Base-by-base conservation (phyloP, 2,329 filamentous ascomycete genomes). In the Beauveria caledonica region DNA sequence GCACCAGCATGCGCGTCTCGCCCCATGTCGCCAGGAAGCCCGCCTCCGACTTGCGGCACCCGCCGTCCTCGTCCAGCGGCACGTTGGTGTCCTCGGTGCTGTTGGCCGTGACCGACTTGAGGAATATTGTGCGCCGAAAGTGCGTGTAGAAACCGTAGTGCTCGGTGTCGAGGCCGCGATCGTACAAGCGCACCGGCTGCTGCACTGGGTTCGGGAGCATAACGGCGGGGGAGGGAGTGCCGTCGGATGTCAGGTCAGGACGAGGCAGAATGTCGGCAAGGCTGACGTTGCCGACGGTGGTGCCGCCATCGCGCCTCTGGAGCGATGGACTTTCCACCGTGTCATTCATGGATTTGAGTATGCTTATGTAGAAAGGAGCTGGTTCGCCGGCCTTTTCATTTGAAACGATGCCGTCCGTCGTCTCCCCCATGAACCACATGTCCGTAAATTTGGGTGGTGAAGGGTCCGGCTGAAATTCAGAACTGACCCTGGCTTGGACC, bases 61-160 rank as follows among this genome's bases (percentile, higher is more conserved):
- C 85, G 44, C 85, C 85, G 62, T 83, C 73, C 50, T 75, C 66
- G 65, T 87, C 84, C 27, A 77, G 73, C 1, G 78, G 73, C 2
- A 78, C 71, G 50, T 74, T 69, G 8, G 69, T 70, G n/a, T 75
- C 70, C 15, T 70, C 68, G 17, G 77, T 77, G n/a, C 68, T 68
- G 63, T 81, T 80, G 61, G 83, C 71, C 0, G 74, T 73, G 11
- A 80, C 75, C 17, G 84, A 86, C 66, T 86, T 85, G 63, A 96
- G 79, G 76, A 93, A 96, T 64, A 96, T 90, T 9, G 87, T 88
- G 65, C 92, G 90, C 74, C 92, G 86, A 73, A 89, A 97, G 77
- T 96, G 95, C 0, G 84, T 89, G 76, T 96, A 97, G 75, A 97
- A 97, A 2, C 90, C 91, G 72, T 95, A 97, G 74, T 96, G 91